Base-by-base conservation (phyloP, 2,329 filamentous ascomycete genomes). In the Colletotrichum orbiculare region DNA sequence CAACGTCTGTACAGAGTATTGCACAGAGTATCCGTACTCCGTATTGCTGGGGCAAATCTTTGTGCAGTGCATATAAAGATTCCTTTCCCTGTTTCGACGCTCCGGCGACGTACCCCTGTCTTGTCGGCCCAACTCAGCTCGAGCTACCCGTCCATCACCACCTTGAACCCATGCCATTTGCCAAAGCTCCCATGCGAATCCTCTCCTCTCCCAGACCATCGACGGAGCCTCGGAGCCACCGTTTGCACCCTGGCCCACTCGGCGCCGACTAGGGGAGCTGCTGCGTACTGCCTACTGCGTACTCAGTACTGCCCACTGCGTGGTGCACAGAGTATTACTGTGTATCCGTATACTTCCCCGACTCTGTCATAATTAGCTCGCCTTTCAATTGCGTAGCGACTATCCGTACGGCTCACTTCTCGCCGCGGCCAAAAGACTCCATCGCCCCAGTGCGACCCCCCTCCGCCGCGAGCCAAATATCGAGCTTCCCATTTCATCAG, bases 61-160 rank as follows among this genome's bases (percentile, higher is more conserved):
- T 64, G 64, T 66, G 60, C 64, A 54, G 43, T 64, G 54, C 60
- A 64, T 64, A 48, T 46, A 57, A 50, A 64, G 60, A 59, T 60
- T 64, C 54, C 25, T 25, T 25, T 25, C 25, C 64, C 60, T 66
- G 64, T 66, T 66, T 66, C 64, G 64, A 60, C 60, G 60, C 52
- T 37, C 45, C 41, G 52, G 59, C 62, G 52, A 57, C 41, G 46
- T 35, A 56, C 52, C 47, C 63, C 63, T 66, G 63, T 63, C 53
- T 56, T 50, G 55, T 55, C 57, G 61, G 55, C 34, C 61, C 49
- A 64, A 45, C 56, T 64, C 61, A 58, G 47, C 38, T 56, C 35
- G 54, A 54, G 49, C 56, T 64, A 60, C 49, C 45, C 57, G 57
- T 17, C 17, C 46, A 50, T 57, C 62, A 60, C 60, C 46, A 45